Conservation (phyloP, 2,329 filamentous ascomycete species). For the Arthroderma sp. region DNA sequence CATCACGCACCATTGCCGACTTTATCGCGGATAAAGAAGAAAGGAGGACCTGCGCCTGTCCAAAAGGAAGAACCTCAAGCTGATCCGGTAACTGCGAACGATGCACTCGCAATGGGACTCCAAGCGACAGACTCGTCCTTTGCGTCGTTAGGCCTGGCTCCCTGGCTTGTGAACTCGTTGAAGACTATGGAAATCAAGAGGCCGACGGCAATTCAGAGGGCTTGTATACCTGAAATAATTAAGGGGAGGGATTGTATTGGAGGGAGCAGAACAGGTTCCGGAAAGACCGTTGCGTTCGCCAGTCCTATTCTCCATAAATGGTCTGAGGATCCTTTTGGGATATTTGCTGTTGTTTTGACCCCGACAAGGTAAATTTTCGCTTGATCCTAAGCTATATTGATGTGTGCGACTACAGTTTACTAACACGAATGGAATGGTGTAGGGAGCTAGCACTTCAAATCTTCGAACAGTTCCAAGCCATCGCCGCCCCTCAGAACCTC, state of each 20-base stretch:
- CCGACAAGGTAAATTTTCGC: conserved; percentile 51
- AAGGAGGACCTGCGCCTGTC: conserved; percentile 11
- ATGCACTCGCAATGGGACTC: conserved; percentile 26
- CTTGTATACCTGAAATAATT: conserved; percentile 84
- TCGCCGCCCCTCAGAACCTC: conserved; percentile 74
- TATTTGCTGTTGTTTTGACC: conserved; percentile 80
- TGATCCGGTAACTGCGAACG: conserved; percentile 26
- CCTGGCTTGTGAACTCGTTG: conserved; percentile 80
- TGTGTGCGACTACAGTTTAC: not conserved
- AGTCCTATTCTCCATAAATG: conserved; percentile 89
- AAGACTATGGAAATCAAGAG: conserved; percentile 65
- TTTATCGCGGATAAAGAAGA: conserved; percentile 31
- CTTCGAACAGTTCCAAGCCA: conserved; percentile 87
- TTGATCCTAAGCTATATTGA: conserved; percentile 1
- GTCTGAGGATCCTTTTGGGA: conserved; percentile 81
- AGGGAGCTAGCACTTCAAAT: conserved; percentile 91
- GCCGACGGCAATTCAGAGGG: conserved; percentile 85
- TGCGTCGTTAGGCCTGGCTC: conserved; percentile 56
- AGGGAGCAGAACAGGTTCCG: conserved; percentile 85
- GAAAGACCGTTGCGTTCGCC: conserved; percentile 93
- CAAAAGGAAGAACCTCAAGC: conserved; percentile 13
- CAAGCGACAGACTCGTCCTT: conserved; percentile 44
- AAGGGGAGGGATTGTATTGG: conserved; percentile 89
- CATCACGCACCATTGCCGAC: conserved; percentile 17
- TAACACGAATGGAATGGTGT: conserved; percentile 3